Conservation (phyloP, 305 asterid species). For the Fraxinus dipetala region DNA sequence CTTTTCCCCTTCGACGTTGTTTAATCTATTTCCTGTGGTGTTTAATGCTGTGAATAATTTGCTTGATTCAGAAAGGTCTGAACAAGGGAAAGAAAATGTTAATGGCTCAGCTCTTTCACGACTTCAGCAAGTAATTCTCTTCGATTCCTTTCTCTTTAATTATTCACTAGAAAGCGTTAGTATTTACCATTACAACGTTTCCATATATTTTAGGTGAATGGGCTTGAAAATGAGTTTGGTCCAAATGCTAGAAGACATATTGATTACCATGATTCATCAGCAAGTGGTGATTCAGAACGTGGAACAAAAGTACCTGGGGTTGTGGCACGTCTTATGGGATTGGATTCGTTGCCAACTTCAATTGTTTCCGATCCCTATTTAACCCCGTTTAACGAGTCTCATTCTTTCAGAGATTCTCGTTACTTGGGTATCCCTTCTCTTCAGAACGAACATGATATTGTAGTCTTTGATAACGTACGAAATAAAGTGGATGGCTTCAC, state of each 20-base stretch:
- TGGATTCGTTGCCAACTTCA: slow-evolving; percentile 79
- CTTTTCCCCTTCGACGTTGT: not conserved
- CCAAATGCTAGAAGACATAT: slow-evolving; percentile 33
- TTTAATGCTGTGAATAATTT: slow-evolving; percentile 18
- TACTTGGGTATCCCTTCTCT: slow-evolving; percentile 43
- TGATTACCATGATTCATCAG: slow-evolving; percentile 57
- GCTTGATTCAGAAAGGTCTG: slow-evolving; percentile 52
- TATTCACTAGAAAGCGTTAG: not conserved
- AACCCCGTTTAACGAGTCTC: slow-evolving; percentile 47
- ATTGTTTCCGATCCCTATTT: slow-evolving; percentile 47
- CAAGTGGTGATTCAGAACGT: slow-evolving; percentile 53
- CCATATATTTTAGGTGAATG: slow-evolving; percentile 40
- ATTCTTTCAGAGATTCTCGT: slow-evolving; percentile 61
- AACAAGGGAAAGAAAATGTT: slow-evolving; percentile 55
- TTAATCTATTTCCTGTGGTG: not conserved
- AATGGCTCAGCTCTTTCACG: slow-evolving; percentile 44
- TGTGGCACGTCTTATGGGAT: slow-evolving; percentile 99
- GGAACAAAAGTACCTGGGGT: slow-evolving; percentile 84
- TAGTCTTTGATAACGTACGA: slow-evolving; percentile 70
- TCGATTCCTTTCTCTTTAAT: slow-evolving; percentile 11
- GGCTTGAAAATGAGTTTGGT: slow-evolving; percentile 48
- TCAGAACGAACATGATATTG: slow-evolving; percentile 66
- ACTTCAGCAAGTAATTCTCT: slow-evolving; percentile 57
- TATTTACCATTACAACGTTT: slow-evolving; percentile 10
- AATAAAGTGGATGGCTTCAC: slow-evolving; percentile 79